Conservation (phyloP, 192 early-diverging fungal genomes). For the Coemansia sp. region DNA sequence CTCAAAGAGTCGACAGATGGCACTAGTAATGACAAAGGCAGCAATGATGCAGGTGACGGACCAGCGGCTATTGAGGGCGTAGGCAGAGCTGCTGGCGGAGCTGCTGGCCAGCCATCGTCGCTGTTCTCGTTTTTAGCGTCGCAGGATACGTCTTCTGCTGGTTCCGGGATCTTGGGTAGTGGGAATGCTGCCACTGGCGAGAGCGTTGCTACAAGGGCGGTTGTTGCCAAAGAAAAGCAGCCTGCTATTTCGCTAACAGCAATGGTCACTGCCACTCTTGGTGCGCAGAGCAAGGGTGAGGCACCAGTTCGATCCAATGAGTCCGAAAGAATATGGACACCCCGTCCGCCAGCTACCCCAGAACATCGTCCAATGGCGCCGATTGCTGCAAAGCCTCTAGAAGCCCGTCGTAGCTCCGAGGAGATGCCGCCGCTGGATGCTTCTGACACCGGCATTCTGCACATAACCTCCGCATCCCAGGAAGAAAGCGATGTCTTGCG, state of each 20-base stretch:
- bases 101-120: constrained; percentile 16
- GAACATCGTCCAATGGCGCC: background rate
- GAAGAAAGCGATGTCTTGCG: constrained; percentile 21
- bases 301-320: background rate
- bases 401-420: background rate
- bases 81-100: background rate
- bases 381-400: background rate
- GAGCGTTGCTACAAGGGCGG: background rate
- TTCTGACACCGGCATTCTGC: constrained; percentile 49
- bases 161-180: background rate
- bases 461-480: constrained; percentile 20
- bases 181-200: background rate
- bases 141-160: constrained; percentile 4
- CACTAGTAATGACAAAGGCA: background rate
- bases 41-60: background rate
- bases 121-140: constrained; percentile 29
- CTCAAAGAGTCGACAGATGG: background rate
- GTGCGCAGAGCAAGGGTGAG: background rate
- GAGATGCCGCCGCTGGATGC: constrained; percentile 40
- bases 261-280: background rate
- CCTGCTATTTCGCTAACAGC: constrained; percentile 3
- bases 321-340: background rate
- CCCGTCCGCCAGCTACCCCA: background rate
- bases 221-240: constrained; percentile 11
- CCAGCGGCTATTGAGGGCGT: constrained; percentile 20